Evolutionary conservation across 495 filamentous ascomycete species (phyloP).

Genomic region (Patellaria atrata): DNA sequence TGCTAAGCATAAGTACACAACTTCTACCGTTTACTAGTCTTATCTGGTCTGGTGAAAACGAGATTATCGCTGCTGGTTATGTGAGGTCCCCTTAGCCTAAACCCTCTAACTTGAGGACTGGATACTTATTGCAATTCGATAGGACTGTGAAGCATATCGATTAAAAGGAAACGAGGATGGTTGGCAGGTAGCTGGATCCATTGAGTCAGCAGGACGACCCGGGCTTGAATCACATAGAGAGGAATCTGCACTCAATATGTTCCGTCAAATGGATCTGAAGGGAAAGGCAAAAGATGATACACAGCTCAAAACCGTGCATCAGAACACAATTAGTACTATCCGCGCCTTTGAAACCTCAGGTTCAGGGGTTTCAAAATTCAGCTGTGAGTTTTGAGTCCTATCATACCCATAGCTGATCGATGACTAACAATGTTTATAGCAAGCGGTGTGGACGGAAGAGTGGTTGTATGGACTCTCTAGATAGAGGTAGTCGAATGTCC

Average conservation of each 20-base stretch:
- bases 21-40: slow-evolving; percentile 80
- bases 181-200: slow-evolving; percentile 72
- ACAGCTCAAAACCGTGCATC: slow-evolving; percentile 87
- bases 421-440: slow-evolving; percentile 34
- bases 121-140: background rate
- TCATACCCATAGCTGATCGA: background rate
- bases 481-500: too few relatives aligned
- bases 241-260: slow-evolving; percentile 94
- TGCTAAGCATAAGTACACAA: slow-evolving; percentile 78
- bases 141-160: slow-evolving; percentile 89
- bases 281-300: slow-evolving; percentile 81
- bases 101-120: slow-evolving; percentile 4
- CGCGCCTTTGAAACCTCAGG: slow-evolving; percentile 55
- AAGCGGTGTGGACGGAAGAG: slow-evolving; percentile 84
- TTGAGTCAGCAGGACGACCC: slow-evolving; percentile 48
- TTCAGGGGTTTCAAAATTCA: slow-evolving; percentile 61
- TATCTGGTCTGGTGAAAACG: slow-evolving; percentile 81
- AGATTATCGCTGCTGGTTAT: slow-evolving; percentile 92
- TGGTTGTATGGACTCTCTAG: slow-evolving; percentile 62
- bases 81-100: slow-evolving; percentile 27
- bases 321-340: slow-evolving; percentile 85
- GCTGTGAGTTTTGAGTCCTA: slow-evolving; percentile 69
- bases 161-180: slow-evolving; percentile 69
- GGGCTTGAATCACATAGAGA: slow-evolving; percentile 48
- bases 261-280: slow-evolving; percentile 95